Evolutionary conservation across 1,284 basidiomycete genomes (phyloP).

Genomic region (Retiboletus flavoniger): DNA sequence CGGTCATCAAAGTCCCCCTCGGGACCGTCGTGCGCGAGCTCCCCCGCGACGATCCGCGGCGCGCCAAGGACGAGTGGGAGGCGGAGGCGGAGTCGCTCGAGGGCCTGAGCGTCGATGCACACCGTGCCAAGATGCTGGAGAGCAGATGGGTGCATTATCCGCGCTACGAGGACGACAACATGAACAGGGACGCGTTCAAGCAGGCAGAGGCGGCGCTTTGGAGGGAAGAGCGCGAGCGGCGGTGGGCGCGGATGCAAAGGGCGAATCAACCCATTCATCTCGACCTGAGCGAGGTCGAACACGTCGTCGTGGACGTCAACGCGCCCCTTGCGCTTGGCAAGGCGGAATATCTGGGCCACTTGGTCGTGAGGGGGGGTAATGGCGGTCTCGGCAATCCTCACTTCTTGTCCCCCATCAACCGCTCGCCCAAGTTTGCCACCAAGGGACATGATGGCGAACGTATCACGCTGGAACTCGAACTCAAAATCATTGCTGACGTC

Average conservation of each 20-base stretch:
- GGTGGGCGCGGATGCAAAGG: conserved; percentile 46
- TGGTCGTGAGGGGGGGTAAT: conserved; percentile 76
- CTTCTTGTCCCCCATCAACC: conserved; percentile 66
- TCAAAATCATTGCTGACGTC: conserved; percentile 92
- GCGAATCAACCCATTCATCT: conserved; percentile 50
- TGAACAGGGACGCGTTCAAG: conserved; percentile 64
- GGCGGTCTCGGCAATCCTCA: conserved; percentile 92
- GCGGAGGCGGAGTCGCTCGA: conserved; percentile 61
- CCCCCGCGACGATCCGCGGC: conserved; percentile 57
- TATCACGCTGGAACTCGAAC: conserved; percentile 84
- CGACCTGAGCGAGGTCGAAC: conserved; percentile 58
- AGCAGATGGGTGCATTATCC: conserved; percentile 83
- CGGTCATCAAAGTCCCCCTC: conserved; percentile 78
- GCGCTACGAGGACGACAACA: conserved; percentile 58
- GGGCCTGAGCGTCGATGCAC: conserved; percentile 45
- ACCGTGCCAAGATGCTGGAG: conserved; percentile 59
- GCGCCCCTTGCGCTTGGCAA: conserved; percentile 68
- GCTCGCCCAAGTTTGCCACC: conserved; percentile 80
- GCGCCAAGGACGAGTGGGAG: conserved; percentile 64
- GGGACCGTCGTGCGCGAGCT: conserved; percentile 87
- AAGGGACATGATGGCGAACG: conserved; percentile 81
- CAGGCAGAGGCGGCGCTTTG: conserved; percentile 70
- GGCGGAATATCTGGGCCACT: conserved; percentile 59
- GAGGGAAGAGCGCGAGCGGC: conserved; percentile 61
- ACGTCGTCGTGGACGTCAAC: conserved; percentile 46